These are phyloP conservation scores for Cardamine resedifolia DNA, from an alignment of 345 rosid genomes.

Conservation along the genomic window DNA sequence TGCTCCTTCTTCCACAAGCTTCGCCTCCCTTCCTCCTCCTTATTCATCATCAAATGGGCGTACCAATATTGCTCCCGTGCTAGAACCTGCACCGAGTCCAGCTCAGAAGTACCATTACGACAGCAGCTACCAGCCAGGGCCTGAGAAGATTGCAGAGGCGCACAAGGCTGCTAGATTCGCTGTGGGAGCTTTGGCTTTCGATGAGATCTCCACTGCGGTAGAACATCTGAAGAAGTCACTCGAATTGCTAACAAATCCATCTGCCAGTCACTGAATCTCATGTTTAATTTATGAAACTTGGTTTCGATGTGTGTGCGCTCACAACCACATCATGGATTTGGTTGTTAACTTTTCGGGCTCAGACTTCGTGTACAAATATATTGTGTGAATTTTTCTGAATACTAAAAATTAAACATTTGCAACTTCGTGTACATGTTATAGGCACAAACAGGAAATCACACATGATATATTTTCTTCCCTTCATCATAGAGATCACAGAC, in stretches of 20 bases:
- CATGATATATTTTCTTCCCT: no score
- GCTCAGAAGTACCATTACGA: conserved; percentile 63
- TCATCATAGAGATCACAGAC: background rate
- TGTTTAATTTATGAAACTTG: conserved; percentile 17
- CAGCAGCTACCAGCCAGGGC: conserved; percentile 79
- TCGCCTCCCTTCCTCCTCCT: conserved; percentile 45
- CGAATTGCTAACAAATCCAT: conserved; percentile 55
- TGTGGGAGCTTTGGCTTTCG: conserved; percentile 94
- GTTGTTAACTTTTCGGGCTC: background rate
- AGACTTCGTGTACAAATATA: conserved; percentile 22
- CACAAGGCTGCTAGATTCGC: conserved; percentile 98
- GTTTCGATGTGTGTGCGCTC: conserved; percentile 10
- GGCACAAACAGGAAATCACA: background rate
- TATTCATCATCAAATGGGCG: conserved; percentile 50
- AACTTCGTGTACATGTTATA: background rate
- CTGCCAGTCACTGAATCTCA: conserved; percentile 30
- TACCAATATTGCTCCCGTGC: conserved; percentile 36
- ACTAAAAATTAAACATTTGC: background rate
- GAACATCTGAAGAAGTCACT: conserved; percentile 79
- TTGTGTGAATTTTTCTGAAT: conserved; percentile 19
- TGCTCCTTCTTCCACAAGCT: conserved; percentile 57
- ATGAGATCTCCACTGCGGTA: conserved; percentile 84
- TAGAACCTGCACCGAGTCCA: conserved; percentile 48
- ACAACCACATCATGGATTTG: conserved; percentile 19
- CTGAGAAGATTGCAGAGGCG: conserved; percentile 88